phyloP scores from a whole-genome alignment of 2,329 filamentous ascomycete genomes.

The Cadophora malorum region DNA sequence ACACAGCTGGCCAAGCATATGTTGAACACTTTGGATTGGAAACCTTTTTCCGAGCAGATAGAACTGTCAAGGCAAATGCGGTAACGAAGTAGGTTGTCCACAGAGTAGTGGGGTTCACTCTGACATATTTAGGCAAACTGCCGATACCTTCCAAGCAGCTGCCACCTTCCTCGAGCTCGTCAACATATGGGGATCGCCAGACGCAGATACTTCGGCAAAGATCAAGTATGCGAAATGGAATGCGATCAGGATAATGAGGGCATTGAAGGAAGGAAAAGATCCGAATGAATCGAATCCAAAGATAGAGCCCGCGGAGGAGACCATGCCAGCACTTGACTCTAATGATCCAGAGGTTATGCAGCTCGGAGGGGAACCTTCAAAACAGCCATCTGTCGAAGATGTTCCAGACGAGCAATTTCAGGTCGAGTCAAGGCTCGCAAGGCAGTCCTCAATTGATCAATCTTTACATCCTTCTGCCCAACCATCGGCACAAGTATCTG shows the following conservation, averaged over 20 bases:
- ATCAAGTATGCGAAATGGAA: slow-evolving; percentile 98
- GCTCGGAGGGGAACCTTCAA: slow-evolving; percentile 54
- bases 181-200: slow-evolving; percentile 79
- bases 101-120: slow-evolving; percentile 4
- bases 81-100: slow-evolving; percentile 75
- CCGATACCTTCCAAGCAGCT: slow-evolving; percentile 91
- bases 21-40: slow-evolving; percentile 93
- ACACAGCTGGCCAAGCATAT: slow-evolving; percentile 85
- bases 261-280: slow-evolving; percentile 87
- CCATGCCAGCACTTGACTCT: slow-evolving; percentile 59
- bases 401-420: slow-evolving; percentile 62
- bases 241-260: slow-evolving; percentile 86
- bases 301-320: slow-evolving; percentile 56
- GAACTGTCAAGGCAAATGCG: slow-evolving; percentile 51
- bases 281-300: slow-evolving; percentile 90
- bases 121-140: slow-evolving; percentile 71
- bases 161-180: slow-evolving; percentile 90
- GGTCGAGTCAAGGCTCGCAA: slow-evolving; percentile 51
- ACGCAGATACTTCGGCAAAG: slow-evolving; percentile 80
- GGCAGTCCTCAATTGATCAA: slow-evolving; percentile 55
- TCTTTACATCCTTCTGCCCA: slow-evolving; percentile 53
- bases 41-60: slow-evolving; percentile 81
- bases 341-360: slow-evolving; percentile 69
- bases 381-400: slow-evolving; percentile 57
- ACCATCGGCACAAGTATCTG: slow-evolving; percentile 36